Conservation (phyloP, 257 asterid species). For the Penstemon davidsonii region DNA sequence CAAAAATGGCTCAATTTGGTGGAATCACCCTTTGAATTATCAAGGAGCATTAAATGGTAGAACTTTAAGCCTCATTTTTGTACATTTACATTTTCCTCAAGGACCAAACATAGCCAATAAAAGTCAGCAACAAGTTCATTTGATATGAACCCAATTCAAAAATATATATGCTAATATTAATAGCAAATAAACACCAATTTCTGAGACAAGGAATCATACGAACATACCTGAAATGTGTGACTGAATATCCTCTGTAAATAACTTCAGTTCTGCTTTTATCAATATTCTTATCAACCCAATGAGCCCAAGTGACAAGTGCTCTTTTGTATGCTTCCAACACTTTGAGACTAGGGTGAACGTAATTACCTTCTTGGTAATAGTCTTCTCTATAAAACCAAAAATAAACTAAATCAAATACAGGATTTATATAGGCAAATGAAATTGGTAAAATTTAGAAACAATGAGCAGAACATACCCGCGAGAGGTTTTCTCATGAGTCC, state of each 20-base stretch:
- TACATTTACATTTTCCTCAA: too few species aligned
- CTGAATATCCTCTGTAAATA: conserved; percentile 84
- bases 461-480: conserved; percentile 60
- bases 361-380: conserved; percentile 90
- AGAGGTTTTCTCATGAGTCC: conserved; percentile 98
- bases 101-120: too few species aligned
- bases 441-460: background rate
- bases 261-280: conserved; percentile 56
- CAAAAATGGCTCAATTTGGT: too few species aligned
- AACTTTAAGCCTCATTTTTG: too few species aligned
- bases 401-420: background rate
- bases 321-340: conserved; percentile 87
- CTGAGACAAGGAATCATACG: background rate
- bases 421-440: background rate
- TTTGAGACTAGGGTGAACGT: conserved; percentile 68
- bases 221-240: conserved; percentile 86
- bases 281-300: conserved; percentile 78
- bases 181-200: background rate
- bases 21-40: too few species aligned
- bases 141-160: too few species aligned
- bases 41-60: too few species aligned
- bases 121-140: too few species aligned
- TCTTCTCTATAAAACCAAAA: conserved; percentile 56
- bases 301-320: conserved; percentile 79
- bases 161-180: background rate